These are phyloP conservation scores for Aspergillus mulundensis DNA, from an alignment of 495 filamentous ascomycete genomes.

Conservation along the genomic window DNA sequence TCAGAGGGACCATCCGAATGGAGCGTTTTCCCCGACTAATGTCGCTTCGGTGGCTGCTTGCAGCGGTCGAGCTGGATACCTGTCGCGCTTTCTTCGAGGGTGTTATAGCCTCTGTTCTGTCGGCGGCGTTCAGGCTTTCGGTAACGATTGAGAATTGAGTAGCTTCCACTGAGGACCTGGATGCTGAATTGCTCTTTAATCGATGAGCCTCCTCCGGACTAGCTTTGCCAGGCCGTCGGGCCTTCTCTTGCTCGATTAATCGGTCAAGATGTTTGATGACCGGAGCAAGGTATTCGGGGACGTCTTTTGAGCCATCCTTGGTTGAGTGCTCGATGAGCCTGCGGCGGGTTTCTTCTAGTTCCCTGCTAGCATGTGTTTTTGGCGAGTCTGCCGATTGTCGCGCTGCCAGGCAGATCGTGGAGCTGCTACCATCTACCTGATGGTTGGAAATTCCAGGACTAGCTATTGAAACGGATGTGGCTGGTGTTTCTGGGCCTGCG, in stretches of 20 bases:
- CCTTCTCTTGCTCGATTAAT: slow-evolving; percentile 51
- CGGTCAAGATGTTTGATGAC: slow-evolving; percentile 60
- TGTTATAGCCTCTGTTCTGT: background rate
- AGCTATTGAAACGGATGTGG: slow-evolving; percentile 44
- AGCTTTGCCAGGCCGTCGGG: slow-evolving; percentile 10
- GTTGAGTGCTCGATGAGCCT: slow-evolving; percentile 48
- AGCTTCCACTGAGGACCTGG: slow-evolving; percentile 29
- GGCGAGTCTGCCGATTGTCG: slow-evolving; percentile 12
- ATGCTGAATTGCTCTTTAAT: slow-evolving; percentile 54
- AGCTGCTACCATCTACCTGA: slow-evolving; percentile 6
- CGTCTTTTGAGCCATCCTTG: slow-evolving; percentile 31
- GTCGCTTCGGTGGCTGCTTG: slow-evolving; percentile 1
- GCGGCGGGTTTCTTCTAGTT: slow-evolving; percentile 55
- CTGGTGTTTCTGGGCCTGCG: slow-evolving; percentile 48
- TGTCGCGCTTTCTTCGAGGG: background rate
- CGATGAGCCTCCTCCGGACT: slow-evolving; percentile 30
- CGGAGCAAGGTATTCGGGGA: slow-evolving; percentile 49
- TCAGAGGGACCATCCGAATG: slow-evolving; percentile 47
- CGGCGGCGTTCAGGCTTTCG: slow-evolving; percentile 24
- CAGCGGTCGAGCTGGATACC: background rate
- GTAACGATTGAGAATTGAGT: slow-evolving; percentile 49
- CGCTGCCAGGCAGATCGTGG: background rate
- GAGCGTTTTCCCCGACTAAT: slow-evolving; percentile 30
- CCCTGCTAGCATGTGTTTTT: slow-evolving; percentile 42
- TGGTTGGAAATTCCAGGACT: slow-evolving; percentile 25